Evolutionary conservation across 441 rosid species (phyloP).

Genomic region (Adansonia rubrostipa): DNA sequence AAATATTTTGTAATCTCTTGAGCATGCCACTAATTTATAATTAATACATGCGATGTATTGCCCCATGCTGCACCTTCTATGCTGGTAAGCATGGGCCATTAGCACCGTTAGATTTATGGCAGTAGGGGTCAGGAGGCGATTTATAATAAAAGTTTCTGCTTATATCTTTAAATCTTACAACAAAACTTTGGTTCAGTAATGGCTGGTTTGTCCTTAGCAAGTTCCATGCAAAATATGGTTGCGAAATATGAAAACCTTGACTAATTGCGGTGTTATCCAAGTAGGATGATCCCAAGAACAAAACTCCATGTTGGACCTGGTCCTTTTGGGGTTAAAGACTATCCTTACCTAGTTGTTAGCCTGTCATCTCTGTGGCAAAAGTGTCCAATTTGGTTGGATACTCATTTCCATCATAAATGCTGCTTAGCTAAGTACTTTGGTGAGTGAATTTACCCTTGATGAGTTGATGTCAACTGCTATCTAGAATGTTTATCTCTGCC

Average conservation of each 20-base stretch:
- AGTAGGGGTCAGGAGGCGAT: constrained; percentile 1
- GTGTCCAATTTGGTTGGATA: background rate
- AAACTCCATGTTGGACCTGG: background rate
- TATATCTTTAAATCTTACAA: background rate
- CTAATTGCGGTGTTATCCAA: constrained; percentile 1
- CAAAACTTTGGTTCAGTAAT: background rate
- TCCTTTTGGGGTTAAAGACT: background rate
- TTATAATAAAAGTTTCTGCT: constrained; percentile 1
- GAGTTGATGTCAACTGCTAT: constrained; percentile 8
- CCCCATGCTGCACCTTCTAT: background rate
- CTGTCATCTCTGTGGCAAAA: background rate
- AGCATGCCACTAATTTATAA: background rate
- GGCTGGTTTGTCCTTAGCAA: constrained; percentile 6
- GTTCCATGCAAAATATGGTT: background rate
- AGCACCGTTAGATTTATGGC: background rate
- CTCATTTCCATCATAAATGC: constrained; percentile 2
- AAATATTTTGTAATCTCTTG: constrained; percentile 2
- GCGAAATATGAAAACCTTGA: background rate
- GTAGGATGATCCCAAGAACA: background rate
- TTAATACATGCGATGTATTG: background rate
- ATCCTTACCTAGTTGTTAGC: background rate
- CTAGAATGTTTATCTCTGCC: background rate
- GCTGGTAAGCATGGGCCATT: background rate
- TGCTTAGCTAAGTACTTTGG: background rate
- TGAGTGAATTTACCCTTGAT: constrained; percentile 9